phyloP scores from a whole-genome alignment of 1,284 basidiomycete genomes.

The Sporisorium sorghi region DNA sequence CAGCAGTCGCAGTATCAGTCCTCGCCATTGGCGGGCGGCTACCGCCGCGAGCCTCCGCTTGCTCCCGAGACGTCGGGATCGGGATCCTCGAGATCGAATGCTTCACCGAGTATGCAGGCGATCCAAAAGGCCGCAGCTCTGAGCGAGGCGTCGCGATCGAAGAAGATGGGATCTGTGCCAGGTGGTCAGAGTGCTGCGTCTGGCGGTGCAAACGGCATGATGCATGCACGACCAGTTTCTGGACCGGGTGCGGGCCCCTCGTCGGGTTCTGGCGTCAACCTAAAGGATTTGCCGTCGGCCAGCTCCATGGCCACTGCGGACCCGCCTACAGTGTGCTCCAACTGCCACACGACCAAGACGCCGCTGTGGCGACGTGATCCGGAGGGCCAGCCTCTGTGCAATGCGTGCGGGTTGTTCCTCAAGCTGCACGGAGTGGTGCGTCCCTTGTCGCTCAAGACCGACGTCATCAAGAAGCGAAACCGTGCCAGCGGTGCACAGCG shows the following conservation, averaged over 20 bases:
- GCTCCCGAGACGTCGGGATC: conserved; percentile 21
- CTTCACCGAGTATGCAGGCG: conserved; percentile 40
- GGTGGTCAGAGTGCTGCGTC: not conserved
- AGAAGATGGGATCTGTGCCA: conserved; percentile 19
- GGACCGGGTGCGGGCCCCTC: conserved; percentile 16
- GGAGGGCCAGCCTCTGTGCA: conserved; percentile 88
- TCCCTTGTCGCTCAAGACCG: conserved; percentile 92
- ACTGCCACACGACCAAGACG: conserved; percentile 94
- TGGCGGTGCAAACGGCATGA: conserved; percentile 19
- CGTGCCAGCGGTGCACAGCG: conserved; percentile 52
- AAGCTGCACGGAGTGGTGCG: conserved; percentile 95
- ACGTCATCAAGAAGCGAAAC: conserved; percentile 92
- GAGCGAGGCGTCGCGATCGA: conserved; percentile 33
- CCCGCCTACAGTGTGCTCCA: conserved; percentile 83
- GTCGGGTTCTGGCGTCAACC: conserved; percentile 28
- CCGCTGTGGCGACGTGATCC: conserved; percentile 94
- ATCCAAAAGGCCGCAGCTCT: conserved; percentile 43
- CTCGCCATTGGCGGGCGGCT: conserved; percentile 39
- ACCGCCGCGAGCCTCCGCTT: conserved; percentile 33
- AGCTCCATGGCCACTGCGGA: conserved; percentile 57
- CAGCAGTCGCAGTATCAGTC: conserved; percentile 53
- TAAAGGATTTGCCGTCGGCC: conserved; percentile 45
- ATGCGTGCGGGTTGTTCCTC: conserved; percentile 73
- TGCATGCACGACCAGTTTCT: conserved; percentile 13
- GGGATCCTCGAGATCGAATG: conserved; percentile 32